Percentiles rank a stretch among this genome's conserved stretches.
Evolutionary conservation across 176 grass and related monocot species (phyloP).

Genomic region (Carex kokanica): DNA sequence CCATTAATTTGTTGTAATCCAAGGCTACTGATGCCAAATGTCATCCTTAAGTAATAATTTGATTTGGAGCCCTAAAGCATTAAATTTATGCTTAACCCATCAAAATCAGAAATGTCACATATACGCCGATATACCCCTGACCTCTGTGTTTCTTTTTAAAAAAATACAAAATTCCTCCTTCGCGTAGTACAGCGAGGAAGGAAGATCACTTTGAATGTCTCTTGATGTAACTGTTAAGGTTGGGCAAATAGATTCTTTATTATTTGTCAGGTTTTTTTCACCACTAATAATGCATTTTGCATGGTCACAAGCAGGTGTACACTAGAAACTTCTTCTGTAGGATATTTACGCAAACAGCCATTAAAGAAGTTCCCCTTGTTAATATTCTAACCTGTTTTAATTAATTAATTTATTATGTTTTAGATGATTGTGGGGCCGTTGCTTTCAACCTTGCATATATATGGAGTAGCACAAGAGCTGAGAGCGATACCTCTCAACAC

Average conservation of each 20-base stretch:
- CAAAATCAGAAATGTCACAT: neutral
- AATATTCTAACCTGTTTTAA: neutral
- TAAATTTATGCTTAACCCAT: neutral
- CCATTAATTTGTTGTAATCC: neutral
- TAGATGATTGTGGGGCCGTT: constrained; percentile 88
- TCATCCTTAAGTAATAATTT: neutral
- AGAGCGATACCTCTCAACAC: constrained; percentile 84
- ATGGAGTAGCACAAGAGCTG: constrained; percentile 84
- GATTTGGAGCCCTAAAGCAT: neutral
- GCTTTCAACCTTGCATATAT: constrained; percentile 79
- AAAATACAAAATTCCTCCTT: neutral
- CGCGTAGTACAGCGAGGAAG: neutral
- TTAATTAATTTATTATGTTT: neutral
- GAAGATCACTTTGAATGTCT: neutral
- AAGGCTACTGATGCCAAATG: neutral
- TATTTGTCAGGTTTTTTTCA: neutral
- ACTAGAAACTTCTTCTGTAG: neutral
- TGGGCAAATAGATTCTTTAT: neutral
- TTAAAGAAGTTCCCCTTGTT: neutral
- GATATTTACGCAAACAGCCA: neutral
- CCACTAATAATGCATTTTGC: neutral
- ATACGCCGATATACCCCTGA: neutral
- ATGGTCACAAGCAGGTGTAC: neutral
- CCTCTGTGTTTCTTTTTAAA: neutral
- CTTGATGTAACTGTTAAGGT: neutral